Evolutionary conservation across 2,329 filamentous ascomycete genomes (phyloP), one percentile per base, ranked within the genome.

Genomic region (Sphaerulina vaccinii): DNA sequence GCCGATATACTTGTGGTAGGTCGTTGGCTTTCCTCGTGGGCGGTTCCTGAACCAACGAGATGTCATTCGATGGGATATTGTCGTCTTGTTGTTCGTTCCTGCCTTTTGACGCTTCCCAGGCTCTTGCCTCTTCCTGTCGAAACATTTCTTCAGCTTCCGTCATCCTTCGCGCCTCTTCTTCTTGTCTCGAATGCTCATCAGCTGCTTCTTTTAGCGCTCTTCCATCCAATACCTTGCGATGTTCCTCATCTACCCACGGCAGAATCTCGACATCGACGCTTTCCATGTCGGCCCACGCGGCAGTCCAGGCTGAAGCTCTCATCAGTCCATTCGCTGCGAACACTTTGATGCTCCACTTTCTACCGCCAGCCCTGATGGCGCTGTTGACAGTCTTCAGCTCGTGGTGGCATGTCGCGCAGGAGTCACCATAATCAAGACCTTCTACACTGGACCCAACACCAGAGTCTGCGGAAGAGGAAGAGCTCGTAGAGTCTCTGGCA

Each of bases 251-350:
- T 9, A 90, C 79, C 64, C 85, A 81, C 3, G 93, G 87, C 62
- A 88, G 83, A 46, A 99, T 82, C 70, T 97, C 92, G 1, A 95
- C 88, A 65, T 99, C 93, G 0, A 97, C 89, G n/a, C 92, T 82
- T 72, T 99, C 93, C 93, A 99, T 99, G 71, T 97, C 92, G 61
- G 83, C 87, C 92, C 92, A 99, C 52, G 89, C 92, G 2, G 91
- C 91, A 3, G 83, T 82, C 93, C 93, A 99, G 0, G 93, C 92
- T 0, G 90, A 90, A 4, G 89, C 85, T 52, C 85, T 83, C 89
- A 99, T 95, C 41, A 97, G 75, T 0, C 93, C 93, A 69, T 97
- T 99, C 46, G 90, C 92, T 1, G 93, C 93, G 65, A 92, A 99
- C 1, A 97, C 85, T 66, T 90, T 93, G 68, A 97, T 79, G 23